phyloP scores from a whole-genome alignment of 768 basidiomycete species.

The Trametes maxima region DNA sequence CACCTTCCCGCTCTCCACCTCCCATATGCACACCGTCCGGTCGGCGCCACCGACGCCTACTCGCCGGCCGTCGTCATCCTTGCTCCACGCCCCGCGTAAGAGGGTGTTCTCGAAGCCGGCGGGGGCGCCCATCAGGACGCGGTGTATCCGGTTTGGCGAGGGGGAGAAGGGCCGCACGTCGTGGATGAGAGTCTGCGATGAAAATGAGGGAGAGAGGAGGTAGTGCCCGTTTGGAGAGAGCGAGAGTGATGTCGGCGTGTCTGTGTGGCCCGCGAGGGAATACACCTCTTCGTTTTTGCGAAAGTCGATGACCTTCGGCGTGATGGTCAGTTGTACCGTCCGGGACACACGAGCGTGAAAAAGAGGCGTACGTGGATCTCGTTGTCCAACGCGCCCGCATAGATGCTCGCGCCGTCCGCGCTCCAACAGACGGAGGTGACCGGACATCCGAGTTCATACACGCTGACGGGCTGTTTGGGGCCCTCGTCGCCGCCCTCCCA shows the following conservation, averaged over 20 bases:
- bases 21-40: slow-evolving; percentile 85
- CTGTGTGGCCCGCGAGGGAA: slow-evolving; percentile 80
- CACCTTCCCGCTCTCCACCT: slow-evolving; percentile 74
- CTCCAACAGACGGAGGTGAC: slow-evolving; percentile 93
- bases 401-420: slow-evolving; percentile 86
- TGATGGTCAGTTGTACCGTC: slow-evolving; percentile 32
- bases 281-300: slow-evolving; percentile 84
- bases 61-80: slow-evolving; percentile 76
- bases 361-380: slow-evolving; percentile 82
- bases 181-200: slow-evolving; percentile 86
- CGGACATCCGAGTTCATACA: slow-evolving; percentile 85
- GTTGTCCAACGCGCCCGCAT: slow-evolving; percentile 93
- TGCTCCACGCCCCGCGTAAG: slow-evolving; percentile 86
- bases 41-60: slow-evolving; percentile 92
- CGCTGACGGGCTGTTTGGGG: slow-evolving; percentile 70
- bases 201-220: slow-evolving; percentile 89
- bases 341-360: not conserved
- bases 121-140: slow-evolving; percentile 79
- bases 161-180: slow-evolving; percentile 95
- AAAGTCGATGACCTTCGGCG: slow-evolving; percentile 90
- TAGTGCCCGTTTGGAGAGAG: slow-evolving; percentile 88
- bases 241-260: slow-evolving; percentile 92
- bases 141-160: slow-evolving; percentile 78
- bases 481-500: slow-evolving; percentile 89
- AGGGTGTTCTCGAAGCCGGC: slow-evolving; percentile 93